These are phyloP conservation scores for Misopates orontium DNA, from an alignment of 257 asterid species.

Conservation along the genomic window DNA sequence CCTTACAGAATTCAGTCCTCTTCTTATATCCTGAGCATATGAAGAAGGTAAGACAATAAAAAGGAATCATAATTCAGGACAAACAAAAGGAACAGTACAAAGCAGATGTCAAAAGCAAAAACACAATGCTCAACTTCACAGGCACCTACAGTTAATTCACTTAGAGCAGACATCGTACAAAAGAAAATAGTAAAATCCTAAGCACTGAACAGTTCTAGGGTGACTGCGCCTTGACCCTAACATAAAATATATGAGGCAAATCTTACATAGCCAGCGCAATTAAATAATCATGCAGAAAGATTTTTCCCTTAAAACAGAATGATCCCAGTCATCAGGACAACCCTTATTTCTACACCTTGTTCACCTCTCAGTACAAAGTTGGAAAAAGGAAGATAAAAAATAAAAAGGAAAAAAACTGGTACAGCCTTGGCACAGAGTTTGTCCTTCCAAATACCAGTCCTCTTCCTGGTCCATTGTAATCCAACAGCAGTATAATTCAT, in stretches of 20 bases:
- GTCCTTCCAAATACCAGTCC: not conserved
- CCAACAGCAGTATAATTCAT: not conserved
- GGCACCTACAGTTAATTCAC: slow-evolving; percentile 22
- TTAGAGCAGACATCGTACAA: slow-evolving; percentile 13
- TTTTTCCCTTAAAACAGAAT: not conserved
- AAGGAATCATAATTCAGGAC: slow-evolving; percentile 13
- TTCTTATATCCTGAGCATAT: slow-evolving; percentile 80
- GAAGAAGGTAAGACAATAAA: slow-evolving; percentile 17
- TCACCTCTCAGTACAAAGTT: not conserved
- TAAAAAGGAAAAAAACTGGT: not conserved
- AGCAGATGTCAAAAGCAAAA: slow-evolving; percentile 19
- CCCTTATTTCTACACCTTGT: not conserved
- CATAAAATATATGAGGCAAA: slow-evolving; percentile 5
- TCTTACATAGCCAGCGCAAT: not conserved
- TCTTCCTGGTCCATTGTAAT: not conserved
- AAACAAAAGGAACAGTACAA: slow-evolving; percentile 2
- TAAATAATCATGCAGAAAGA: not conserved
- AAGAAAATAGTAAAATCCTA: not conserved
- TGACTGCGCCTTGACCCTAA: slow-evolving; percentile 2
- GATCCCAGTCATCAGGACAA: slow-evolving; percentile 6
- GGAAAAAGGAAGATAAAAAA: slow-evolving; percentile 4
- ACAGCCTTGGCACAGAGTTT: not conserved
- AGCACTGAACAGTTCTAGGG: not conserved
- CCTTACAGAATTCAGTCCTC: slow-evolving; percentile 88
- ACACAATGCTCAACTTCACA: slow-evolving; percentile 14